A percentile compares a stretch with the other conserved stretches of the same genome.
These are phyloP conservation scores for Acacia melanoxylon DNA, from an alignment of 306 rosid genomes.

Conservation along the genomic window DNA sequence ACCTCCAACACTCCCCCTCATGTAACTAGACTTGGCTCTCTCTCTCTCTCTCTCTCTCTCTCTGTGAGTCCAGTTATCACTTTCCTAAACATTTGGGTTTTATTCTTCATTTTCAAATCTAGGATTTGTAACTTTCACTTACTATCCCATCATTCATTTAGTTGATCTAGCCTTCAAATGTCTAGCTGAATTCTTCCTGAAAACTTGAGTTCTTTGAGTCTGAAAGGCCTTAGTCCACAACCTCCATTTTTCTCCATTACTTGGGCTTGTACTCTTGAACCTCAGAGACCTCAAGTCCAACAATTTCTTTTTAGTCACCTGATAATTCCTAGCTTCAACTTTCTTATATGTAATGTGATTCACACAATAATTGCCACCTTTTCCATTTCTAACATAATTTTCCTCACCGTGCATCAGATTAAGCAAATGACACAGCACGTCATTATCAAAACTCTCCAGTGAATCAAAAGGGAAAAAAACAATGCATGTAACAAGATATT, in stretches of 20 bases:
- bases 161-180: neutral
- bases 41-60: neutral
- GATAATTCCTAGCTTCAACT: slow-evolving; percentile 1
- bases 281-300: neutral
- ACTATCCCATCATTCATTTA: neutral
- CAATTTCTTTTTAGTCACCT: neutral
- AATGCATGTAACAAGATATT: neutral
- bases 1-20: neutral
- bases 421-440: neutral
- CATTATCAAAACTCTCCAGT: neutral
- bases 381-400: neutral
- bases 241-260: neutral
- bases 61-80: neutral
- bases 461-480: neutral
- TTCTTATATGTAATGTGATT: neutral
- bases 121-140: neutral
- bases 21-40: neutral
- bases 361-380: neutral
- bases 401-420: neutral
- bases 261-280: neutral
- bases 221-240: neutral
- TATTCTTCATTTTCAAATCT: neutral
- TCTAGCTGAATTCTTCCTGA: neutral
- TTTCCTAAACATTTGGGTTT: neutral
- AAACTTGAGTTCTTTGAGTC: neutral